A percentile compares a stretch with the other conserved stretches of the same genome.
Conservation (phyloP, 2,329 filamentous ascomycete genomes). For the Fusarium sp. region DNA sequence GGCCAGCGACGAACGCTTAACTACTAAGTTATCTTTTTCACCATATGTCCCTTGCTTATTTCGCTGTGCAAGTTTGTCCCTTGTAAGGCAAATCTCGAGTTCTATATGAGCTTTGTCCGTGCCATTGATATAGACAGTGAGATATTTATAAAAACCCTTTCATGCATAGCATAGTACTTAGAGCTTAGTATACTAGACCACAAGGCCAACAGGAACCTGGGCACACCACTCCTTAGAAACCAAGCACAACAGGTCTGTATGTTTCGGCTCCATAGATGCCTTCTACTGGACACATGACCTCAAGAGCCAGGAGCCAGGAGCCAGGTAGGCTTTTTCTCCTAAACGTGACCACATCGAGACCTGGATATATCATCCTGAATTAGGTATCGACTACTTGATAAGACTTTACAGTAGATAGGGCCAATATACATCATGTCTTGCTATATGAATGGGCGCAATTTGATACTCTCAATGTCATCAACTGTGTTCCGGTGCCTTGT, state of each 20-base stretch:
- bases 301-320: not conserved
- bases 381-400: not conserved
- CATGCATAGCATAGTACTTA: not conserved
- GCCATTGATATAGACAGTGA: not conserved
- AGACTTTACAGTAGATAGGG: not conserved
- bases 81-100: accelerated
- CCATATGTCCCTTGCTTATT: not conserved
- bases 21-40: not conserved
- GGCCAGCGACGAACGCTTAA: not conserved
- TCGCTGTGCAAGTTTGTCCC: not conserved
- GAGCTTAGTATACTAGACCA: not conserved
- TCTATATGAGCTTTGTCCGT: not conserved
- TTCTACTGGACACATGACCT: not conserved
- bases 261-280: too few relatives aligned
- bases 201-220: not conserved
- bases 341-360: not conserved
- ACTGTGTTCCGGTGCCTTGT: not conserved
- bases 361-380: not conserved
- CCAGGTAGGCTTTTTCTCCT: not conserved
- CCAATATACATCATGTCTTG: not conserved
- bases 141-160: not conserved
- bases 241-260: not conserved
- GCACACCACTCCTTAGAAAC: not conserved
- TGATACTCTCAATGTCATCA: not conserved
- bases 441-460: not conserved